Evolutionary conservation across 1,284 basidiomycete species (phyloP).

Genomic region (Blastosporella zonata): DNA sequence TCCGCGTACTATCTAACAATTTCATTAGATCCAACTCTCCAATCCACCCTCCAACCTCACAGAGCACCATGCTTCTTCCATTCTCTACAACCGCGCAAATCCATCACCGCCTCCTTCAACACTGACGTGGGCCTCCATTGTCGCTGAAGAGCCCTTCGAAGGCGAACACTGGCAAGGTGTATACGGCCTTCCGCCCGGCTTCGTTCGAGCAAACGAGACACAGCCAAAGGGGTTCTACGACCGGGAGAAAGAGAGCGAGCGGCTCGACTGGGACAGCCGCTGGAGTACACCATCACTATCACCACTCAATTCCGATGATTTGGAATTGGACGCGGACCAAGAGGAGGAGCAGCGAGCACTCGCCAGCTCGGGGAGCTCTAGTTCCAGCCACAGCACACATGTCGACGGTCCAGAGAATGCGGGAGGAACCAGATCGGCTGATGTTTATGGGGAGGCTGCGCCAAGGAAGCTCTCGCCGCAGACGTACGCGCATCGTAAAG

Average conservation of each 20-base stretch:
- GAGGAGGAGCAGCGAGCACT: constrained; percentile 29
- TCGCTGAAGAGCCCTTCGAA: constrained; percentile 74
- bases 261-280: constrained; percentile 33
- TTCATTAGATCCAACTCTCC: constrained; percentile 52
- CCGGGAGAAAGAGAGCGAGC: constrained; percentile 21
- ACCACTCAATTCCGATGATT: constrained; percentile 43
- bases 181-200: constrained; percentile 50
- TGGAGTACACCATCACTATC: constrained; percentile 46
- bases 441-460: constrained; percentile 5
- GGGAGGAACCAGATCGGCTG: neutral
- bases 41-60: constrained; percentile 46
- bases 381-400: constrained; percentile 6
- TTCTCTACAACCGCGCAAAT: constrained; percentile 45
- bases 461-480: constrained; percentile 24
- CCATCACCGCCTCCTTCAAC: constrained; percentile 39
- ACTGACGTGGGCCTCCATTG: constrained; percentile 71
- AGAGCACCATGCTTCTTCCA: constrained; percentile 45
- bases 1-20: neutral
- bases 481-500: constrained; percentile 42
- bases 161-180: constrained; percentile 77
- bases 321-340: constrained; percentile 32
- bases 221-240: constrained; percentile 20
- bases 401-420: neutral
- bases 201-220: constrained; percentile 29
- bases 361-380: constrained; percentile 13